Conservation (phyloP, 1,284 basidiomycete genomes). For the Blastosporella zonata region DNA sequence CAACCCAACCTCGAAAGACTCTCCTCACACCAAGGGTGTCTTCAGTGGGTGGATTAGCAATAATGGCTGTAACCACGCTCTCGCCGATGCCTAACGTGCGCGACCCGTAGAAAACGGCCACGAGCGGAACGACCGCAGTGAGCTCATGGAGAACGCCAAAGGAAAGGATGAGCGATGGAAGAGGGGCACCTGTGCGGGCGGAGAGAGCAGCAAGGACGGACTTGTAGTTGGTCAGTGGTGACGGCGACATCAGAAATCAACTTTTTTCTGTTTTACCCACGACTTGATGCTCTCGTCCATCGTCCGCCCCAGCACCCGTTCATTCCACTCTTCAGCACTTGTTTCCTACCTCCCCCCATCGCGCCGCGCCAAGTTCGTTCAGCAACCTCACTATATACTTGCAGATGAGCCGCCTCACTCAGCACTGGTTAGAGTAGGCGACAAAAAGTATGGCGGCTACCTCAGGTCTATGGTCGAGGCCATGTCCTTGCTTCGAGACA, state of each 20-base stretch:
- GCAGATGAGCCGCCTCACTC: constrained; percentile 16
- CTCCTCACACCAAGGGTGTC: constrained; percentile 34
- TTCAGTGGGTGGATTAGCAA: background rate
- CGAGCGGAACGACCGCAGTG: constrained; percentile 79
- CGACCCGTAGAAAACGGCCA: constrained; percentile 73
- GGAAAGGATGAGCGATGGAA: constrained; percentile 75
- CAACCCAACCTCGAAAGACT: constrained; percentile 56
- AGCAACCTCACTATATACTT: background rate
- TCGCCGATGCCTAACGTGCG: constrained; percentile 72
- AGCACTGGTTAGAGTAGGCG: constrained; percentile 29
- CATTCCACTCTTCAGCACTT: constrained; percentile 3
- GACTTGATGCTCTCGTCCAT: constrained; percentile 11
- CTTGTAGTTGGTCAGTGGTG: constrained; percentile 37
- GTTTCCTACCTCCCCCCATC: background rate
- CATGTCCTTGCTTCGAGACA: constrained; percentile 44
- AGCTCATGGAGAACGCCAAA: constrained; percentile 87
- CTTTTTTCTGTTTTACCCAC: constrained; percentile 18
- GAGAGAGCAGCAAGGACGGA: constrained; percentile 55
- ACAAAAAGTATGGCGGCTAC: constrained; percentile 28
- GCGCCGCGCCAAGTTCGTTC: background rate
- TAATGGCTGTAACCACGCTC: constrained; percentile 47
- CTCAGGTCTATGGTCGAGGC: constrained; percentile 44
- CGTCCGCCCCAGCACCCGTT: constrained; percentile 5
- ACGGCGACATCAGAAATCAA: constrained; percentile 18
- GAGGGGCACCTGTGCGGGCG: constrained; percentile 63